Evolutionary conservation across 2,329 filamentous ascomycete genomes (phyloP), one percentile per base, ranked within the genome.

Genomic region (Trichoderma gracile): DNA sequence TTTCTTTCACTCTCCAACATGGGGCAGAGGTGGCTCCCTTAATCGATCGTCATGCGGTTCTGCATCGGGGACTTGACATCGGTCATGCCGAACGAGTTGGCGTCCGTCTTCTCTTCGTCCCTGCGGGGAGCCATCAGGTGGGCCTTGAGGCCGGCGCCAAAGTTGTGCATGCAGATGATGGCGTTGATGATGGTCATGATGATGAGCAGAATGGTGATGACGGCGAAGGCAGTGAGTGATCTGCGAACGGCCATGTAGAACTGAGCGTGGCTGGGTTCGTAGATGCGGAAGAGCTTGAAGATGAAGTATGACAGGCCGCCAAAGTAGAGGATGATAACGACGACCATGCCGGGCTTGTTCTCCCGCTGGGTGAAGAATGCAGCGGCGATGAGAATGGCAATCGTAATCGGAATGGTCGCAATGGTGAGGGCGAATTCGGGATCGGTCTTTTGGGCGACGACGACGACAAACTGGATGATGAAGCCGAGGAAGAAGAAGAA

Each of bases 401-500:
- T 93, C 8, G 95, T 98, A 72, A 98, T 84, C 38, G 93, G 93
- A 60, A 99, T 90, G 27, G 94, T 95, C 67, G 89, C 91, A 54
- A 95, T 88, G 8, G 96, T 99, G 59, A 98, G 82, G 62, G 85
- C 90, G 71, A 95, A 92, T 76, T 99, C 95, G 71, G 87, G 81
- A 67, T 89, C 85, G 54, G 84, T 84, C 66, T 81, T 84, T 50
- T 82, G 81, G 50, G 86, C 89, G 66, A 99, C 93, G 65, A 98
- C 90, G 71, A 99, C 94, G 61, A 98, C 85, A 77, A 99, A 99
- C 75, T 99, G 95, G 53, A 99, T 92, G 7, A 95, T 98, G 77
- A 99, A 99, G 62, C 94, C 95, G 57, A 99, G 87, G 84, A 99
- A 99, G 83, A 99, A 98, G 87, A 99, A 99, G 79, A 99, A 98